A percentile compares a stretch with the other conserved stretches of the same genome.
Evolutionary conservation across 495 filamentous ascomycete species (phyloP).

Genomic region (Lentithecium fluviatile): DNA sequence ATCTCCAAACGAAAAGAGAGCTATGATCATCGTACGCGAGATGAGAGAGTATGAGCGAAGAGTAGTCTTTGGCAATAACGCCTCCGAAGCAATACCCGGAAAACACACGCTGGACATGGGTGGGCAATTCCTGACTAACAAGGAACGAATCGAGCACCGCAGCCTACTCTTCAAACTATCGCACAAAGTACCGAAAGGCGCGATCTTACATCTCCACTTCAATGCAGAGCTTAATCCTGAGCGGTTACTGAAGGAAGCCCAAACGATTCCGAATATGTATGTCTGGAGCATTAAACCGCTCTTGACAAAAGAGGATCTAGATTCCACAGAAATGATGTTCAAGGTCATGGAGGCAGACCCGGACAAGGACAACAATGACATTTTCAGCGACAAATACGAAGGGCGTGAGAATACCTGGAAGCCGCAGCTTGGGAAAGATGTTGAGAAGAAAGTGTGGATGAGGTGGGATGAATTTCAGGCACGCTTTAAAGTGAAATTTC

Average conservation of each 20-base stretch:
- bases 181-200: constrained; percentile 39
- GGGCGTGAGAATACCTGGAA: constrained; percentile 12
- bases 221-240: constrained; percentile 43
- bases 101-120: constrained; percentile 42
- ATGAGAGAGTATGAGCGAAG: constrained; percentile 42
- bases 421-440: not conserved
- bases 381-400: constrained; percentile 37
- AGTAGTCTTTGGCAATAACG: constrained; percentile 39
- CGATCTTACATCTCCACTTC: constrained; percentile 44
- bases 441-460: constrained; percentile 19
- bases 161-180: constrained; percentile 41
- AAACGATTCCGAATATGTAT: constrained; percentile 37
- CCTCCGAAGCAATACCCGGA: constrained; percentile 39
- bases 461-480: constrained; percentile 14
- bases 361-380: constrained; percentile 28
- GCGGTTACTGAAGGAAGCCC: constrained; percentile 32
- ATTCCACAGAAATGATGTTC: constrained; percentile 41
- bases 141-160: constrained; percentile 34
- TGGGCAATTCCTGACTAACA: constrained; percentile 44
- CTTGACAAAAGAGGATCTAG: constrained; percentile 20
- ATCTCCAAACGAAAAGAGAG: constrained; percentile 28
- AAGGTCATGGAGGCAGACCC: constrained; percentile 36
- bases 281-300: constrained; percentile 39
- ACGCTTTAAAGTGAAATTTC: not conserved
- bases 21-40: constrained; percentile 32